These are phyloP conservation scores for Pichia cephalocereana DNA, from an alignment of 805 yeast genomes.

Conservation along the genomic window DNA sequence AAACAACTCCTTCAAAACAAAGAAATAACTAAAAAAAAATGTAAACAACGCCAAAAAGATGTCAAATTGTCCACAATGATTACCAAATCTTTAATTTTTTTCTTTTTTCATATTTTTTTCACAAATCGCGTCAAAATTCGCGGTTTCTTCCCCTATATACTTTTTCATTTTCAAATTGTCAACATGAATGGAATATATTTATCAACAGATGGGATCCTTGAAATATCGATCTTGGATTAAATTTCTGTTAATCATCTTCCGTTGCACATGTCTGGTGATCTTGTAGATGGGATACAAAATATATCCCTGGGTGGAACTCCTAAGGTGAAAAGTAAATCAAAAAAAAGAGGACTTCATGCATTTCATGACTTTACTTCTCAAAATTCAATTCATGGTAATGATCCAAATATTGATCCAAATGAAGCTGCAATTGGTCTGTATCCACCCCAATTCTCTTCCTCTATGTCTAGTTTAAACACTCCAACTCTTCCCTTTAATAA, in stretches of 20 bases:
- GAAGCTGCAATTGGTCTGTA: conserved; percentile 24
- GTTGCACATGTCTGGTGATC: not conserved
- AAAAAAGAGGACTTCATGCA: conserved; percentile 21
- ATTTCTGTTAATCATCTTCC: too few species aligned
- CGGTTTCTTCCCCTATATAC: too few species aligned
- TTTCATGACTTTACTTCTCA: conserved; percentile 19
- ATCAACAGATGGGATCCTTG: too few species aligned
- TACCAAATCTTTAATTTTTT: too few species aligned
- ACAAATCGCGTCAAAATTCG: too few species aligned
- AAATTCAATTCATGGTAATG: not conserved
- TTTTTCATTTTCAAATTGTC: too few species aligned
- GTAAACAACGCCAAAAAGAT: not conserved
- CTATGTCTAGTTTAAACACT: not conserved
- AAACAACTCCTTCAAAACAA: not conserved
- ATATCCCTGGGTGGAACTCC: not conserved
- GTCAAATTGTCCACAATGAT: too few species aligned
- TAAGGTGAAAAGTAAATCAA: conserved; percentile 3
- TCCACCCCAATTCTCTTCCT: conserved; percentile 2
- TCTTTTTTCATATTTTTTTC: too few species aligned
- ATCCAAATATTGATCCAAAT: conserved; percentile 22
- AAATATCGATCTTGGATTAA: too few species aligned
- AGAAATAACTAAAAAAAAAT: not conserved
- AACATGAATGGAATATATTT: too few species aligned
- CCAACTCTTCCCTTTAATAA: not conserved
- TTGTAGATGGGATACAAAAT: not conserved